Evolutionary conservation across 1,139 yeast genomes (phyloP), one percentile per base, ranked within the genome.

Genomic region (Debaryomycetaceae sp.): DNA sequence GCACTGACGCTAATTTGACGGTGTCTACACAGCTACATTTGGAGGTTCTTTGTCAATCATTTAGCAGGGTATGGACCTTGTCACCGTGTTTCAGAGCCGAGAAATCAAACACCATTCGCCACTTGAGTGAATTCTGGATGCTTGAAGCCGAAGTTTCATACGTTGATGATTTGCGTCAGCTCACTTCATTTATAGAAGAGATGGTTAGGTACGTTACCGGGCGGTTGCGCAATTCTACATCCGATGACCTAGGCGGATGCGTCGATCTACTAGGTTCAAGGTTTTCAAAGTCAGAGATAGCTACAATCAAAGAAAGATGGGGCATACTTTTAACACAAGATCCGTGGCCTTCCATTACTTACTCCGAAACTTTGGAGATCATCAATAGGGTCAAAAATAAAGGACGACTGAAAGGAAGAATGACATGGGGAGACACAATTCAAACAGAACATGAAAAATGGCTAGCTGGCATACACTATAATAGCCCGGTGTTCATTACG

Each of bases 71-170:
- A 0, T 95, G 97, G 96, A 83, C 95, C 0, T 61, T 93, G 40
- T 75, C 91, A 0, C 99, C 99, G 1, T 89, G 97, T 48, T 95
- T 95, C 60, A 72, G 99, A 49, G 99, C 99, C 0, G 99, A 95
- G 59, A 79, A 79, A 42, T 87, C 96, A 43, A 90, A 89, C 55
- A 95, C 99, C 0, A 87, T 83, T 54, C 76, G 99, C 41, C 99
- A 95, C 61, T 67, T 95, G 50, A 80, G 95, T 49, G 99, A 95
- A 62, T 95, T 95, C 63, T 93, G 98, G 97, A 91, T 95, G 97
- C 68, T 93, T 4, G 99, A 95, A 63, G 96, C 91, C 0, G 99
- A 95, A 59, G 63, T 90, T 29, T 82, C 90, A 11, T 87, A 87
- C 60, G 67, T 86, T 2, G 73, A 77, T 8, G 63, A 69, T 11